Base-by-base conservation (phyloP, 441 rosid genomes). In the Pelargonium fulgidum region DNA sequence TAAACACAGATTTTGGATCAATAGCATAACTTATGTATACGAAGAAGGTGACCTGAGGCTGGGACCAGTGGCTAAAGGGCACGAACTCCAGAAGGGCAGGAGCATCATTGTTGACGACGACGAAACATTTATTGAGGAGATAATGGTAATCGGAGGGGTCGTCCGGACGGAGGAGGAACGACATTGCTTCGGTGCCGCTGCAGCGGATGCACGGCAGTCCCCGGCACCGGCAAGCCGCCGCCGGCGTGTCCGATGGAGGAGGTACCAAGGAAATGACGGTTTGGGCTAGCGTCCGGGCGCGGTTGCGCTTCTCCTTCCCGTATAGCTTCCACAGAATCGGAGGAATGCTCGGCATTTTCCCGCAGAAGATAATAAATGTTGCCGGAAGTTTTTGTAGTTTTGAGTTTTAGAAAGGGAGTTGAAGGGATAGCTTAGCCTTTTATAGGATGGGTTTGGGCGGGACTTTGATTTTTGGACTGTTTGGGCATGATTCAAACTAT, bases 71-170 rank as follows among this genome's bases (percentile, higher is more conserved):
- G 61, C 66, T 75, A 62, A 20, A 73, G 8, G 79, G 82, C 20
- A 47, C 50, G 75, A 79, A 69, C 54, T 75, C 64, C 29, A 65
- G 54, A 42, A 82, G 63, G 7, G 82, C 82, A 69, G 89, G 92
- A 19, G 88, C 84, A 24, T 78, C 66, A 54, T 69, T 79, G 54
- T 73, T 71, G 68, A 83, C 12, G 45, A 85, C 92, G 33, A 86
- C 84, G 72, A 79, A 91, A 79, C 88, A 84, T 0, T 72, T n/a
- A 8, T 70, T 71, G 66, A 93, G 93, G 65, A 91, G 89, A 16
- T 73, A 73, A 10, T 79, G 77, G 75, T 91, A 93, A 47, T 80
- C 75, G 13, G 48, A 16, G 0, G 96, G 93, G 70, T 93, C 98
- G 17, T 68, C 81, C 0, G 78, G 79, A 17, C 80, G 80, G 62